Conservation (phyloP, 768 basidiomycete species). For the Sarcomyxa edulis region DNA sequence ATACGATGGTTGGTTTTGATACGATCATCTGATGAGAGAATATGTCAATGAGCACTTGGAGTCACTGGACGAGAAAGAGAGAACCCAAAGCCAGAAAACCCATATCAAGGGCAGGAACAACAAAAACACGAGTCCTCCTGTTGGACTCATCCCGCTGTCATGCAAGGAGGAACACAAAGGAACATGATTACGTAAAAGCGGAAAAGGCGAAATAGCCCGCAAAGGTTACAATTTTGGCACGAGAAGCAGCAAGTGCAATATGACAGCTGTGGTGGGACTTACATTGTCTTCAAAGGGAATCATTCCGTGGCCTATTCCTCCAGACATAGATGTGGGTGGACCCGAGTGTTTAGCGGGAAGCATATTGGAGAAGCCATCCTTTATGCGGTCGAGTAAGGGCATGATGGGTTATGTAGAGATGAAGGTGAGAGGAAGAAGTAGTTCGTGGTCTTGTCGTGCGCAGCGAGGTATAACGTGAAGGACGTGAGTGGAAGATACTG, state of each 20-base stretch:
- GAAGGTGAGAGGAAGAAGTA: too few species aligned
- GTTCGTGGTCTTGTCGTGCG: too few species aligned
- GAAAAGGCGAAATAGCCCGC: slow-evolving; percentile 8
- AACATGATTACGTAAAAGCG: slow-evolving; percentile 37
- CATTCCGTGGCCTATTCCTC: slow-evolving; percentile 59
- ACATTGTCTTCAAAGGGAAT: slow-evolving; percentile 70
- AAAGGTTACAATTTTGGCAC: too few species aligned
- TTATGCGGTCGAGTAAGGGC: slow-evolving; percentile 54
- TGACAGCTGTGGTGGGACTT: slow-evolving; percentile 25
- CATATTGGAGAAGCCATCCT: slow-evolving; percentile 41
- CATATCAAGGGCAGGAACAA: slow-evolving; percentile 62
- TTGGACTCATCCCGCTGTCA: slow-evolving; percentile 33
- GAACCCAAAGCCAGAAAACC: slow-evolving; percentile 69
- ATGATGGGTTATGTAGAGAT: slow-evolving; percentile 23
- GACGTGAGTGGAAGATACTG: too few species aligned
- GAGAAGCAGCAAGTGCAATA: not conserved
- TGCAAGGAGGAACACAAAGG: slow-evolving; percentile 29
- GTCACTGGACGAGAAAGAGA: slow-evolving; percentile 15
- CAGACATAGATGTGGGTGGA: slow-evolving; percentile 34
- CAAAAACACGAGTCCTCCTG: slow-evolving; percentile 52
- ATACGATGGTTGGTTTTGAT: slow-evolving; percentile 75
- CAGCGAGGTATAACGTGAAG: too few species aligned
- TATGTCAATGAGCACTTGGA: slow-evolving; percentile 12
- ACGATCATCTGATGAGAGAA: slow-evolving; percentile 67
- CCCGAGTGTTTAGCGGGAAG: slow-evolving; percentile 35